Percentiles rank a stretch among this genome's conserved stretches.
Evolutionary conservation across 2,329 filamentous ascomycete species (phyloP).

Genomic region (Hymenoscyphus fructigenus): DNA sequence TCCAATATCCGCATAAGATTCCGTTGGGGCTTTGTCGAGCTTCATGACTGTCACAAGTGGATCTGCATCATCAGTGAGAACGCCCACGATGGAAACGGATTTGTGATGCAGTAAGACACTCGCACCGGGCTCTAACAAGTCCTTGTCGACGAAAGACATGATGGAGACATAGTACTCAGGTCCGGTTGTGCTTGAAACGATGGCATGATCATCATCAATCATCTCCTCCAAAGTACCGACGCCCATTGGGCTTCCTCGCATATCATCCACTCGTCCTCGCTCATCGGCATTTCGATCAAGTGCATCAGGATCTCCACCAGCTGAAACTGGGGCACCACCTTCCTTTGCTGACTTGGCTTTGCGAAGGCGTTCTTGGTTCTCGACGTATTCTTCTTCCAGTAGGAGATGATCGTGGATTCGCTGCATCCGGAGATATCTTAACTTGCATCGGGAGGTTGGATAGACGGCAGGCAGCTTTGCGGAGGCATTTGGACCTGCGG

Average conservation of each 20-base stretch:
- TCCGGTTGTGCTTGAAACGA: conserved; percentile 94
- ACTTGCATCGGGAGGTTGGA: conserved; percentile 95
- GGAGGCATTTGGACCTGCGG: conserved; percentile 86
- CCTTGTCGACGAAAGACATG: conserved; percentile 99
- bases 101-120: conserved; percentile 97
- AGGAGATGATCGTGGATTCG: conserved; percentile 96
- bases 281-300: conserved; percentile 90
- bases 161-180: conserved; percentile 99
- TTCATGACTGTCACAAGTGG: conserved; percentile 98
- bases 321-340: conserved; percentile 56
- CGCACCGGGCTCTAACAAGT: conserved; percentile 91
- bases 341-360: conserved; percentile 85
- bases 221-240: conserved; percentile 97
- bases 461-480: conserved; percentile 94
- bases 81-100: conserved; percentile 95
- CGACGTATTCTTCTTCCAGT: conserved; percentile 96
- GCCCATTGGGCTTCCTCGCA: conserved; percentile 98
- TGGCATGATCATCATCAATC: conserved; percentile 98
- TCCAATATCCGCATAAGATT: conserved; percentile 98
- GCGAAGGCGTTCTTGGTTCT: conserved; percentile 94
- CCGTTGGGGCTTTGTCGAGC: conserved; percentile 95
- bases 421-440: conserved; percentile 96
- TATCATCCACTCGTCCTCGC: conserved; percentile 91
- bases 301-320: conserved; percentile 68
- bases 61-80: conserved; percentile 93